Base-by-base conservation (phyloP, 768 basidiomycete species). In the Calocybe cyanea region DNA sequence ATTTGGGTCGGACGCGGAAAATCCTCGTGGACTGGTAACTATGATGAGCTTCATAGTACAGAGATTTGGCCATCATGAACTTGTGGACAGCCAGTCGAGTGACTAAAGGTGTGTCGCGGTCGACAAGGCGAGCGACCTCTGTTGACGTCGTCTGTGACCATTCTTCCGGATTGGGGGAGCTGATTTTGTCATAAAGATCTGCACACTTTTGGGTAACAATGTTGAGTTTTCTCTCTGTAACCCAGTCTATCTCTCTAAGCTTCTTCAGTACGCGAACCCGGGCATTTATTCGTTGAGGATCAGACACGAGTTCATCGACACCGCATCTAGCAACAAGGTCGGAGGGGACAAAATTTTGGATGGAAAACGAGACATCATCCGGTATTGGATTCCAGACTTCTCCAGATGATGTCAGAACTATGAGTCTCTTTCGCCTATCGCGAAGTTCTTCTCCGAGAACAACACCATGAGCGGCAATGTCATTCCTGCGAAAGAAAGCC, bases 1-100 rank as follows among this genome's bases (percentile, higher is more conserved):
- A 61, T 38, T 63, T 60, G 0, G 90, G 86, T 2, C 90, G 81
- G 23, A 92, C 76, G 34, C 69, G 54, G 63, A 91, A 86, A 1
- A 52, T 63, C 46, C 81, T 79, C 3, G 64, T 63, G 17, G 63
- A 50, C 19, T 75, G 62, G 57, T 84, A 84, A 35, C 63, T 53
- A 9, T 64, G 57, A 17, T 75, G 63, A 3, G 81, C 75, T 14
- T 81, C 59, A 53, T 83, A 94, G 28, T 76, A 64, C 7, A 67
- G 36, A 2, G 77, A 56, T 15, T 73, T 57, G 6, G 67, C 60
- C 75, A 90, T 80, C 52, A 93, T 66, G 52, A 76, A 75, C 48
- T 78, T 78, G 63, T 93, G 88, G 0, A 80, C 61, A n/a, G 71
- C 73, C 42, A 78, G 69, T 9, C 68, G 62, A 30, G 61, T 52